Evolutionary conservation across 2,329 filamentous ascomycete species (phyloP).

Genomic region (Lecanicillium sp.): DNA sequence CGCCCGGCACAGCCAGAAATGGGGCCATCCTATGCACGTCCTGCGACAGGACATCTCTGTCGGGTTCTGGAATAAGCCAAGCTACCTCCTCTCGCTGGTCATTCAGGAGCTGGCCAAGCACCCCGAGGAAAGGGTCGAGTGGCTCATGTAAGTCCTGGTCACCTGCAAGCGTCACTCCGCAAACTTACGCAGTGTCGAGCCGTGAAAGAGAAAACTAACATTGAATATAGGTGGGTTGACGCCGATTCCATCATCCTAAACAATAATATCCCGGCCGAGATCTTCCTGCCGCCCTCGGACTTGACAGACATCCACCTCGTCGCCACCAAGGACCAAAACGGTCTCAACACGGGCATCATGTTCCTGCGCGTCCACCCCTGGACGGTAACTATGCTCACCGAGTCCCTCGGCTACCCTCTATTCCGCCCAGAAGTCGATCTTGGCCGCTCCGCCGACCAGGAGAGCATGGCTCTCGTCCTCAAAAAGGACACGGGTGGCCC

Average conservation of each 20-base stretch:
- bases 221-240: conserved; percentile 1
- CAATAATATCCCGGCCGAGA: neutral
- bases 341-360: neutral
- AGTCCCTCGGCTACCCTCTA: neutral
- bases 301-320: neutral
- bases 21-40: neutral
- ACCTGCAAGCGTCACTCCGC: too few relatives aligned
- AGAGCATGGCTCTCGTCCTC: neutral
- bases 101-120: neutral
- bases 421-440: neutral
- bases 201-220: neutral
- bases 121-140: neutral
- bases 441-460: neutral
- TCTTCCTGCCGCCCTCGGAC: neutral
- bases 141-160: conserved; percentile 2
- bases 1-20: neutral
- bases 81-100: neutral
- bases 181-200: too few relatives aligned
- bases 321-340: neutral
- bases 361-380: conserved; percentile 1
- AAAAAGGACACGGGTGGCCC: neutral
- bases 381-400: conserved; percentile 1
- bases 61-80: neutral
- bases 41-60: neutral
- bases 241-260: neutral